phyloP scores from a whole-genome alignment of 306 rosid genomes.

The Geum urbanum region DNA sequence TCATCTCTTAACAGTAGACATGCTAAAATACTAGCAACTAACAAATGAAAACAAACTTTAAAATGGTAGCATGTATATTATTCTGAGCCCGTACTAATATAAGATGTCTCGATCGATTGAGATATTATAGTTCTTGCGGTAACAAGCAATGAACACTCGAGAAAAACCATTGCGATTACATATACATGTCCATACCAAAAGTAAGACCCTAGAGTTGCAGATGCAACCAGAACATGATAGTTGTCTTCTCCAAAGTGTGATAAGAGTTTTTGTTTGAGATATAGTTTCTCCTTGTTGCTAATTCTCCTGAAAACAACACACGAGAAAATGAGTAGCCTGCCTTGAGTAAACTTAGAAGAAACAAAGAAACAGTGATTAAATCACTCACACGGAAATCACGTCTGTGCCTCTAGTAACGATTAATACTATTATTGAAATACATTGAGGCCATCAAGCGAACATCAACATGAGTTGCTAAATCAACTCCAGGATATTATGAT shows the following conservation, averaged over 20 bases:
- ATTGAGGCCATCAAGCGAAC: slow-evolving; percentile 87
- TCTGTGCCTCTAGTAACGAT: slow-evolving; percentile 80
- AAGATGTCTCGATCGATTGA: too few species aligned
- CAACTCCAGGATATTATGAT: slow-evolving; percentile 67
- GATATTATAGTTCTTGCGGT: too few species aligned
- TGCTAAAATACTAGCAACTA: neutral
- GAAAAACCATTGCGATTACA: too few species aligned
- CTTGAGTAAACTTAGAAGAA: neutral
- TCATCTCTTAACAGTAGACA: neutral
- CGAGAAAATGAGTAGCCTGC: neutral
- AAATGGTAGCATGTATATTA: neutral
- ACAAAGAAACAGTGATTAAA: neutral
- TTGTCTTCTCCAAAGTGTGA: slow-evolving; percentile 77
- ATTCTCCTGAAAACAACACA: slow-evolving; percentile 59
- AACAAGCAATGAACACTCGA: too few species aligned
- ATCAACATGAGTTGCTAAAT: slow-evolving; percentile 69
- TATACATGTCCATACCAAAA: too few species aligned
- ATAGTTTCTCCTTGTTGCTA: slow-evolving; percentile 75
- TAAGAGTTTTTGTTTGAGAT: slow-evolving; percentile 76
- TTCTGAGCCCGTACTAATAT: neutral
- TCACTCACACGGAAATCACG: slow-evolving; percentile 57
- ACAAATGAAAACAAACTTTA: neutral
- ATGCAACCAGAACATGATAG: slow-evolving; percentile 57
- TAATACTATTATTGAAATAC: slow-evolving; percentile 73
- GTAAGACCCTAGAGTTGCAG: too few species aligned